These are phyloP conservation scores for Umbelopsis sp. DNA, from an alignment of 371 early-diverging fungal species.

Conservation along the genomic window DNA sequence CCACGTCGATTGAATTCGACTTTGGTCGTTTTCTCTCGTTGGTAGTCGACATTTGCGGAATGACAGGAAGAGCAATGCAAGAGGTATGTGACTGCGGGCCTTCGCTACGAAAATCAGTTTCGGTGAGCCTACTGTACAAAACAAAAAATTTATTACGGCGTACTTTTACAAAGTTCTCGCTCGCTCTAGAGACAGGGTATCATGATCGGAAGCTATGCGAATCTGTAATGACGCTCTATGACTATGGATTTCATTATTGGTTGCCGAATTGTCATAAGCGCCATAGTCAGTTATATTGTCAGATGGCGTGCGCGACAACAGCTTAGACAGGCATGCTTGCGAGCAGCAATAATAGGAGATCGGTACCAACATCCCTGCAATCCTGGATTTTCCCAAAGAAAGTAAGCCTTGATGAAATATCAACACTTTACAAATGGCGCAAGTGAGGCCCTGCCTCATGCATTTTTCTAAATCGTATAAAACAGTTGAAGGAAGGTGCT, in stretches of 20 bases:
- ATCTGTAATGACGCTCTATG: constrained; percentile 12
- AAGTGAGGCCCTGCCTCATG: constrained; percentile 10
- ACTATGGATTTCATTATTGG: constrained; percentile 8
- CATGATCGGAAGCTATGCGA: not conserved
- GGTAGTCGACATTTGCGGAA: not conserved
- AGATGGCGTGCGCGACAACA: not conserved
- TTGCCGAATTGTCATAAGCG: not conserved
- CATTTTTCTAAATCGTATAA: constrained; percentile 1
- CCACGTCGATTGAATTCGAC: constrained; percentile 8
- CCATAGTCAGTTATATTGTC: not conserved
- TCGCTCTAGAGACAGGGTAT: constrained; percentile 12
- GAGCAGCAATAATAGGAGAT: constrained; percentile 8
- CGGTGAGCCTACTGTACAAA: not conserved
- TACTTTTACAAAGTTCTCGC: not conserved
- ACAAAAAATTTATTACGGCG: not conserved
- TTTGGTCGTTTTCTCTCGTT: constrained; percentile 6
- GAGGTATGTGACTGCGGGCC: constrained; percentile 1
- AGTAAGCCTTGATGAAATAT: constrained; percentile 1
- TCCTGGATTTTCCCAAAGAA: not conserved
- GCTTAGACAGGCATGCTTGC: constrained; percentile 1
- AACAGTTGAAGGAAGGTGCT: constrained; percentile 5
- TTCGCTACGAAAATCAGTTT: not conserved
- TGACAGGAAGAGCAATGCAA: not conserved
- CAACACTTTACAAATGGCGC: constrained; percentile 3
- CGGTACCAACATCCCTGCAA: not conserved